Conservation (phyloP, 2,329 filamentous ascomycete genomes). For the Mariannaea sp. region DNA sequence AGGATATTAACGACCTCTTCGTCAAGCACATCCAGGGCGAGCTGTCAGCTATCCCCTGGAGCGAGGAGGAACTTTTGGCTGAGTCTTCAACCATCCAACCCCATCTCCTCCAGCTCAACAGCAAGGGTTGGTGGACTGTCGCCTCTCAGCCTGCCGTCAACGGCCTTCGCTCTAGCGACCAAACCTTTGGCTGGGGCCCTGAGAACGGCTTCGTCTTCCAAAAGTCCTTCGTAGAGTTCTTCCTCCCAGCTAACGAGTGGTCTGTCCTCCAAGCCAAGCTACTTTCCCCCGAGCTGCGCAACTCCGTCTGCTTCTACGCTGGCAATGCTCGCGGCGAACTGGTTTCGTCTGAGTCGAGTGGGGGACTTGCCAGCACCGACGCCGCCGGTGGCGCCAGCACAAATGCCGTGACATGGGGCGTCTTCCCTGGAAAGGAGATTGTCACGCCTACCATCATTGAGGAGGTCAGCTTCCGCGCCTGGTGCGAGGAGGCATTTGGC, state of each 20-base stretch:
- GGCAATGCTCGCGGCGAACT: slow-evolving; percentile 80
- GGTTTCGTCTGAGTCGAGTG: slow-evolving; percentile 65
- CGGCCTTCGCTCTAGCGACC: slow-evolving; percentile 75
- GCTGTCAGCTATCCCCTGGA: slow-evolving; percentile 87
- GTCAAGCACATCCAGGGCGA: slow-evolving; percentile 79
- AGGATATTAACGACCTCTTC: slow-evolving; percentile 82
- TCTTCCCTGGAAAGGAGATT: slow-evolving; percentile 94
- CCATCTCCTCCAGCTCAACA: slow-evolving; percentile 76
- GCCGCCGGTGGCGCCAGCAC: slow-evolving; percentile 60
- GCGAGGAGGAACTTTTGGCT: slow-evolving; percentile 81
- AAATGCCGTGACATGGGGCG: slow-evolving; percentile 96
- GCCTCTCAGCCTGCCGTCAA: slow-evolving; percentile 95
- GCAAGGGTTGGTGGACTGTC: slow-evolving; percentile 91
- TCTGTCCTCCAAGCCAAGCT: slow-evolving; percentile 67
- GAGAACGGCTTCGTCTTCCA: slow-evolving; percentile 94
- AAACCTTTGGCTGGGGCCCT: slow-evolving; percentile 91
- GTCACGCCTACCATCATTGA: slow-evolving; percentile 96
- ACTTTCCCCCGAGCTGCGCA: slow-evolving; percentile 59
- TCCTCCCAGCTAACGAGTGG: slow-evolving; percentile 79
- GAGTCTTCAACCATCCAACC: slow-evolving; percentile 83
- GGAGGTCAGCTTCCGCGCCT: slow-evolving; percentile 89
- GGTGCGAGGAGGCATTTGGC: slow-evolving; percentile 93
- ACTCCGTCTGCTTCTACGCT: slow-evolving; percentile 85
- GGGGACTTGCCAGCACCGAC: slow-evolving; percentile 37
- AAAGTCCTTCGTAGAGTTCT: slow-evolving; percentile 97